A percentile compares a stretch with the other conserved stretches of the same genome.
These are phyloP conservation scores for Heterobasidion irregulare DNA, from an alignment of 1,284 basidiomycete genomes.

Conservation along the genomic window DNA sequence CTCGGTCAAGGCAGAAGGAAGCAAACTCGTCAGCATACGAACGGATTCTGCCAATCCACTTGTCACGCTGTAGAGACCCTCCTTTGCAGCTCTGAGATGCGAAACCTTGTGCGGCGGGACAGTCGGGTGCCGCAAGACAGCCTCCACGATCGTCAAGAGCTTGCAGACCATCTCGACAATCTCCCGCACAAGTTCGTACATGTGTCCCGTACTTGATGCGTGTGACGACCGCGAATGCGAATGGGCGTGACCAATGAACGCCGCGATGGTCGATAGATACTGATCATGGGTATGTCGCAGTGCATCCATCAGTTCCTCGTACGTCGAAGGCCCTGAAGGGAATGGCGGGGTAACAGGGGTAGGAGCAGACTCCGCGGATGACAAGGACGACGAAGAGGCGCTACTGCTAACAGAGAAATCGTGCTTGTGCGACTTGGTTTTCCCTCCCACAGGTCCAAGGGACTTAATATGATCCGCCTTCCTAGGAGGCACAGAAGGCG, in stretches of 20 bases:
- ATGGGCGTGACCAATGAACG: conserved; percentile 95
- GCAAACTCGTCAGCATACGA: conserved; percentile 53
- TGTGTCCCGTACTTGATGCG: conserved; percentile 85
- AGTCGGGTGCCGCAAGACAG: conserved; percentile 67
- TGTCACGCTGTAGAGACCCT: conserved; percentile 80
- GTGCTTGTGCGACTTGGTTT: conserved; percentile 9
- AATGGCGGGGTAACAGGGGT: conserved; percentile 46
- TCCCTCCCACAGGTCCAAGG: conserved; percentile 5
- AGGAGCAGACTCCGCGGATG: conserved; percentile 27
- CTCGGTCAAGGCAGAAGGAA: conserved; percentile 43
- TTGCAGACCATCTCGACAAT: conserved; percentile 91
- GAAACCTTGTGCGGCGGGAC: conserved; percentile 48
- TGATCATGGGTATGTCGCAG: conserved; percentile 78
- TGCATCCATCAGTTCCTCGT: conserved; percentile 59
- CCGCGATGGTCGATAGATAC: conserved; percentile 89
- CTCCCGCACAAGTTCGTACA: conserved; percentile 91
- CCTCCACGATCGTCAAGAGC: conserved; percentile 88
- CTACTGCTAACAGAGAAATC: conserved; percentile 55
- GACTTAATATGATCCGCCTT: conserved; percentile 3
- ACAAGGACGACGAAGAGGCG: conserved; percentile 58
- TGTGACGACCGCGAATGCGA: conserved; percentile 85
- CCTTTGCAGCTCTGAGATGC: conserved; percentile 65
- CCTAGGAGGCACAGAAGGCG: conserved; percentile 19
- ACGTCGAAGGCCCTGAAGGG: conserved; percentile 60
- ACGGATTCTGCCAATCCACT: conserved; percentile 86